Evolutionary conservation across 441 rosid species (phyloP).

Genomic region (Gossypium gossypioides): DNA sequence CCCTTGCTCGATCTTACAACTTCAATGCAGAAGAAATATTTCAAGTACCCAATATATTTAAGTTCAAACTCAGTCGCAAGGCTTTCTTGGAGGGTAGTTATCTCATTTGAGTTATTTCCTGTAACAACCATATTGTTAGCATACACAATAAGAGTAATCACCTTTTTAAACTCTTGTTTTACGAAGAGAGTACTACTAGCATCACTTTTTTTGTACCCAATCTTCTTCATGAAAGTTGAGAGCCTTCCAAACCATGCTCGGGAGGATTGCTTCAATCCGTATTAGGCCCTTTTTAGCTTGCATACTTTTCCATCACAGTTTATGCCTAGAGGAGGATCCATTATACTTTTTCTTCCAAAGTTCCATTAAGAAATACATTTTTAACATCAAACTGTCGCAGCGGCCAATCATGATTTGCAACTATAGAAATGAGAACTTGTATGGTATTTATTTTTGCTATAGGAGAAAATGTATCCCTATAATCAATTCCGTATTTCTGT

Average conservation of each 20-base stretch:
- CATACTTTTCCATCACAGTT: neutral
- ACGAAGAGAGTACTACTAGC: no score
- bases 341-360: neutral
- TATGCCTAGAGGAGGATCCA: neutral
- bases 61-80: no score
- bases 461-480: neutral
- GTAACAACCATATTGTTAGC: no score
- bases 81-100: no score
- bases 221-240: no score
- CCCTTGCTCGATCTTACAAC: no score
- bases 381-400: neutral
- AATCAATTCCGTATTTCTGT: neutral
- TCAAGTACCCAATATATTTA: no score
- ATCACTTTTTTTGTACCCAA: no score
- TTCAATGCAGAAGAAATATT: no score
- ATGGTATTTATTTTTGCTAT: neutral
- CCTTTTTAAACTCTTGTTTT: no score
- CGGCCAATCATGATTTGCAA: neutral
- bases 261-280: neutral
- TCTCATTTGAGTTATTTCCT: no score
- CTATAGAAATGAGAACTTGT: neutral
- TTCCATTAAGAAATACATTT: neutral
- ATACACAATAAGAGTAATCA: no score
- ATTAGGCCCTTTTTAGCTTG: neutral
- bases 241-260: neutral